Percentiles rank a stretch among this genome's conserved stretches.
These are phyloP conservation scores for Solanum stenotomum DNA, from an alignment of 257 asterid species.

Conservation along the genomic window DNA sequence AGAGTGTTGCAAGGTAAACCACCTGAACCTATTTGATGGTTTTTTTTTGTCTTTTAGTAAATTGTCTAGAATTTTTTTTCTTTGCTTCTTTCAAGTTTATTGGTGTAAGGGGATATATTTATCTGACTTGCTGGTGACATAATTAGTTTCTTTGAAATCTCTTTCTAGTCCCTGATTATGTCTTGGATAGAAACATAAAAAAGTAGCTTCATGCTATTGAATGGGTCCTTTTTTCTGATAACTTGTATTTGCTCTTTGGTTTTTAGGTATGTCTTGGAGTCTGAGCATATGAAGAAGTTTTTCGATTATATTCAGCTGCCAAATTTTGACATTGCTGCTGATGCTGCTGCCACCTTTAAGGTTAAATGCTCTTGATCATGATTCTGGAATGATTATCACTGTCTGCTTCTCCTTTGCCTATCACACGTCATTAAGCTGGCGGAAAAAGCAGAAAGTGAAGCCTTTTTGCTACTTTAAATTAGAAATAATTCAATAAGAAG, in stretches of 20 bases:
- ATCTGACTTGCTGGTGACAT: neutral
- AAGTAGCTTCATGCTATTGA: neutral
- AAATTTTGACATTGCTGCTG: constrained; percentile 60
- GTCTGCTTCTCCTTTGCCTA: neutral
- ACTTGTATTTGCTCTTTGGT: constrained; percentile 2
- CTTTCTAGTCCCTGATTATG: neutral
- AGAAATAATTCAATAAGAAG: neutral
- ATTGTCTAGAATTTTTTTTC: neutral
- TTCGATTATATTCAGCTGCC: constrained; percentile 61
- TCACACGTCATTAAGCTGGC: neutral
- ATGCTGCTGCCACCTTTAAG: constrained; percentile 77
- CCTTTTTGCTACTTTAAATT: neutral
- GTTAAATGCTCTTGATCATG: constrained; percentile 16
- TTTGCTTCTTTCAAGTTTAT: neutral
- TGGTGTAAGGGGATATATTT: neutral
- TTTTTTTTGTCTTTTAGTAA: neutral
- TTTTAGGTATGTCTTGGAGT: constrained; percentile 56
- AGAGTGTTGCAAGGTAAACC: constrained; percentile 64
- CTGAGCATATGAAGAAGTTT: constrained; percentile 64
- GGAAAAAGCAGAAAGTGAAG: neutral
- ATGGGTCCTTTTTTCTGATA: neutral
- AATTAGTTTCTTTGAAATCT: neutral
- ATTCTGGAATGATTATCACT: neutral
- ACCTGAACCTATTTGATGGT: neutral
- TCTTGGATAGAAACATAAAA: neutral